Evolutionary conservation across 768 basidiomycete species (phyloP), one percentile per base, ranked within the genome.

Genomic region (Lanmaoa pseudosensibilis): DNA sequence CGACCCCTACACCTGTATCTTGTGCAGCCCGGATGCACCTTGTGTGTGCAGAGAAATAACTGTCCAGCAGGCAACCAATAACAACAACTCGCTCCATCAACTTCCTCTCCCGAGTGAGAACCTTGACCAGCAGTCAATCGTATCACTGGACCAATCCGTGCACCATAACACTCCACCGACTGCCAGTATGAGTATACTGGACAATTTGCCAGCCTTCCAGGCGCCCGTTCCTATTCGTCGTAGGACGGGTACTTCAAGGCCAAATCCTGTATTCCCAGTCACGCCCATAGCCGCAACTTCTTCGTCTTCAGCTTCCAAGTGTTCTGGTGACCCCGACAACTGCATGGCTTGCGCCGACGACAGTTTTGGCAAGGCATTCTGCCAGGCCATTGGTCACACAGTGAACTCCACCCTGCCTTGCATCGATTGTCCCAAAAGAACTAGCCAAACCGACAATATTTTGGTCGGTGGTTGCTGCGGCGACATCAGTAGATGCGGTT

Each of bases 301-400:
- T 37, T 57, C 63, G 25, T 56, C 65, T 47, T 60, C 69, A 40
- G 55, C 69, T 33, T 63, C 64, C 54, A 80, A 73, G 34, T 95
- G 93, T 70, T 89, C 92, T 18, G 93, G 93, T 13, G 91, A 95
- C 66, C 93, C 93, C 3, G 79, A 82, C 10, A 93, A 94, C 70
- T 95, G 93, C 67, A 70, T 82, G 50, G 93, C 92, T 5, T 95
- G 93, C 67, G 87, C 86, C 5, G 87, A 90, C 64, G 93, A 94
- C 69, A 80, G 81, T 21, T 94, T 94, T 61, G 92, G 92, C 11
- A 87, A 88, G 66, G 92, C 91, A 6, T 95, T 95, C 70, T 95
- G 93, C 69, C 78, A 79, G 38, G 90, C 89, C 21, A 83, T 94
- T 41, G 81, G 79, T 58, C 78, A 85, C 57, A 80, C 86, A 30